Evolutionary conservation across 768 basidiomycete genomes (phyloP).

Genomic region (Kwoniella sp.): DNA sequence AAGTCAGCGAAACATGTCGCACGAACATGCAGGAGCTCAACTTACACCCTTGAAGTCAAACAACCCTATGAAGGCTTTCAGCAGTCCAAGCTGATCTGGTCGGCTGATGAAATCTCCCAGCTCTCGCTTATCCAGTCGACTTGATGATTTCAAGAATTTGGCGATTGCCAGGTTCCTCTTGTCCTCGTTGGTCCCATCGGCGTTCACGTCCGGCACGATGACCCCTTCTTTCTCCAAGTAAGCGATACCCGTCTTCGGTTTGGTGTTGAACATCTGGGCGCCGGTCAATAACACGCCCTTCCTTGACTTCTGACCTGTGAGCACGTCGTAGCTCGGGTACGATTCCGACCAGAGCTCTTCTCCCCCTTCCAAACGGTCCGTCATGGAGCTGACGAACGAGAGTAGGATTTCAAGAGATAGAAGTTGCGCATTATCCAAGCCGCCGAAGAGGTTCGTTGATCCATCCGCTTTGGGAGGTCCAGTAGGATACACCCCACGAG

Average conservation of each 20-base stretch:
- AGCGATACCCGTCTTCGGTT: conserved; percentile 85
- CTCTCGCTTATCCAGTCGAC: conserved; percentile 85
- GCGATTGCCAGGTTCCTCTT: conserved; percentile 62
- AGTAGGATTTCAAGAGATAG: conserved; percentile 85
- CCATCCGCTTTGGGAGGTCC: conserved; percentile 66
- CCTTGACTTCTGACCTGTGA: conserved; percentile 70
- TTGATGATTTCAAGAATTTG: conserved; percentile 78
- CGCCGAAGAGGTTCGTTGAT: conserved; percentile 61
- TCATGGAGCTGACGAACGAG: conserved; percentile 85
- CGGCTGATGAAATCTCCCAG: conserved; percentile 91
- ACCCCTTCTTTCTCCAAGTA: conserved; percentile 93
- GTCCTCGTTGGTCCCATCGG: conserved; percentile 37
- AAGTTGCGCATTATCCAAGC: conserved; percentile 71
- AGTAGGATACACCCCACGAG: conserved; percentile 79
- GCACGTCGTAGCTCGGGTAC: conserved; percentile 65
- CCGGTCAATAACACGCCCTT: conserved; percentile 85
- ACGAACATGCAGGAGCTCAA: conserved; percentile 20
- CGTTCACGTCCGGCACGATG: conserved; percentile 58
- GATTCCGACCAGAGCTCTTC: conserved; percentile 66
- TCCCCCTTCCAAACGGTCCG: conserved; percentile 64
- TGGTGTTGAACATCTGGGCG: conserved; percentile 82
- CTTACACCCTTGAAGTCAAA: conserved; percentile 87
- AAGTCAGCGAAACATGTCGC: neutral
- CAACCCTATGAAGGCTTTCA: conserved; percentile 81
- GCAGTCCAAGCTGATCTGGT: conserved; percentile 79